A percentile compares a stretch with the other conserved stretches of the same genome.
phyloP scores from a whole-genome alignment of 345 rosid genomes.

The Rhizophora mangle region DNA sequence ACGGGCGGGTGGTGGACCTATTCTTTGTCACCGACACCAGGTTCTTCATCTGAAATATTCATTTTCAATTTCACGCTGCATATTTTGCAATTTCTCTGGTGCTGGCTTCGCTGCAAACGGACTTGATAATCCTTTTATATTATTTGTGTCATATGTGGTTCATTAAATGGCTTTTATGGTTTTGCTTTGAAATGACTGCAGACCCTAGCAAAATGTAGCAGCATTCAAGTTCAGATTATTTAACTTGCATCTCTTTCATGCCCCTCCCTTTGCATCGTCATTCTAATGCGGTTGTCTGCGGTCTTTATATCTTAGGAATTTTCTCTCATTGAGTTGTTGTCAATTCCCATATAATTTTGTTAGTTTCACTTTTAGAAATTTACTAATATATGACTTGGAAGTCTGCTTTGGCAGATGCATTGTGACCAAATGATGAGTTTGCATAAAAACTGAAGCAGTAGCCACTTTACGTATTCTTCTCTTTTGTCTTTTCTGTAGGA shows the following conservation, averaged over 20 bases:
- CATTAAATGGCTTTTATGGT: not conserved
- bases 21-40: slow-evolving; percentile 92
- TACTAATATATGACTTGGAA: not conserved
- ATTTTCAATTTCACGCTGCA: not conserved
- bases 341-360: not conserved
- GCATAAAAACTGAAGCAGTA: not conserved
- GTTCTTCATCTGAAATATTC: slow-evolving; percentile 27
- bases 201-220: too few species aligned
- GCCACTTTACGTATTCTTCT: not conserved
- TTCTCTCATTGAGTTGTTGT: not conserved
- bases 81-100: not conserved
- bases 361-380: not conserved
- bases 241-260: too few species aligned
- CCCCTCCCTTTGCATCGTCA: too few species aligned
- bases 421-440: not conserved
- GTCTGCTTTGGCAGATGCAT: not conserved
- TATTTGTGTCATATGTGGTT: not conserved
- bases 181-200: not conserved
- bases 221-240: too few species aligned
- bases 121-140: not conserved
- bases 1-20: slow-evolving; percentile 87
- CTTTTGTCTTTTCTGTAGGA: not conserved
- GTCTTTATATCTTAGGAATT: too few species aligned
- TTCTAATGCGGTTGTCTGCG: too few species aligned
- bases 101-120: not conserved